Evolutionary conservation across 805 yeast genomes (phyloP).

Genomic region (Candida orba): DNA sequence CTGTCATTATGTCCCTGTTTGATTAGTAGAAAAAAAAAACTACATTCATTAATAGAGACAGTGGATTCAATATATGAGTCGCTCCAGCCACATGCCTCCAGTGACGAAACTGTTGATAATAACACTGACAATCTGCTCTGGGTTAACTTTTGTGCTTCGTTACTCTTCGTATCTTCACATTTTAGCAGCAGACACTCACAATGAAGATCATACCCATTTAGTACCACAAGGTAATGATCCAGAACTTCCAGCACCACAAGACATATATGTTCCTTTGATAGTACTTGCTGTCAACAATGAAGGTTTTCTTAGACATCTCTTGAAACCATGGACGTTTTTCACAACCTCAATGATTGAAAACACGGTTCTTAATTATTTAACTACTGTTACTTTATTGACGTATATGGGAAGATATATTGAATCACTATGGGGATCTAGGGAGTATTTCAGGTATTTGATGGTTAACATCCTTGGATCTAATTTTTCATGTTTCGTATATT

Average conservation of each 20-base stretch:
- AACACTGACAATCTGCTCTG: slow-evolving; percentile 17
- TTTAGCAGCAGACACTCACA: slow-evolving; percentile 17
- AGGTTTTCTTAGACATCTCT: slow-evolving; percentile 26
- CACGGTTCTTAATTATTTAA: slow-evolving; percentile 30
- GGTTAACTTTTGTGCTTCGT: slow-evolving; percentile 25
- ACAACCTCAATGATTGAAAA: slow-evolving; percentile 43
- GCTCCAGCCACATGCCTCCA: slow-evolving; percentile 23
- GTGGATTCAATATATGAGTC: too few relatives aligned
- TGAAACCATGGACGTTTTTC: slow-evolving; percentile 45
- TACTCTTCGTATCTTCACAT: slow-evolving; percentile 26
- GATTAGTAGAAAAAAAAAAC: too few relatives aligned
- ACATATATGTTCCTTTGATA: slow-evolving; percentile 41
- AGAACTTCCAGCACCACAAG: slow-evolving; percentile 34
- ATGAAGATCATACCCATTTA: slow-evolving; percentile 18
- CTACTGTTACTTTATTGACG: slow-evolving; percentile 32
- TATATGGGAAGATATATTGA: slow-evolving; percentile 52
- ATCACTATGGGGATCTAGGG: slow-evolving; percentile 45
- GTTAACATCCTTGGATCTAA: slow-evolving; percentile 32
- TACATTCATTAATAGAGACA: too few relatives aligned
- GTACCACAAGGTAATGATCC: slow-evolving; percentile 6
- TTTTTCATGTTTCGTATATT: slow-evolving; percentile 25
- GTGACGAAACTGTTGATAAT: slow-evolving; percentile 25
- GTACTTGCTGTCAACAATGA: slow-evolving; percentile 37
- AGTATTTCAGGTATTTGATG: slow-evolving; percentile 35
- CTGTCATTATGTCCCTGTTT: too few relatives aligned